phyloP scores from a whole-genome alignment of 2,329 filamentous ascomycete species.

The Sporothrix variecibatus region DNA sequence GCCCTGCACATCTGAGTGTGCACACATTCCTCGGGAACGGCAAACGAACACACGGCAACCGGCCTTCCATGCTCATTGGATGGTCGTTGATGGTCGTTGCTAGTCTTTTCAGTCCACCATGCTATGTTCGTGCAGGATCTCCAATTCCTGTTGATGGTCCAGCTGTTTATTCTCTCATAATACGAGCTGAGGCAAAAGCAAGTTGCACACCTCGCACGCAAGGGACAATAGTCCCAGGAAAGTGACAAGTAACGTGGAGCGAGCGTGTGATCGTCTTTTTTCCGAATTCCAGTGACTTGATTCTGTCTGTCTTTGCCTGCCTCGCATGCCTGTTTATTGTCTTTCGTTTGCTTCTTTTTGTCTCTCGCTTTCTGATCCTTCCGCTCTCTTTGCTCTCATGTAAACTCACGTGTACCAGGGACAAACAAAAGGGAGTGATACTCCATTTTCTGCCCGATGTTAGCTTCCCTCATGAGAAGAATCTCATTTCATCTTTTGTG shows the following conservation, averaged over 20 bases:
- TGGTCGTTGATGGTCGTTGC: not conserved
- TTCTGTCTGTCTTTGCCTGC: not conserved
- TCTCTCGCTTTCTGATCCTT: constrained; percentile 15
- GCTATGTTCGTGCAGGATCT: not conserved
- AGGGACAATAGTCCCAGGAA: not conserved
- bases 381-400: not conserved
- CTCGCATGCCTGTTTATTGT: not conserved
- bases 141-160: not conserved
- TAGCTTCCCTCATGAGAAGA: not conserved
- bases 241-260: constrained; percentile 6
- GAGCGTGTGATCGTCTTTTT: constrained; percentile 2
- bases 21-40: not conserved
- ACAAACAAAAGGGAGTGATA: not conserved
- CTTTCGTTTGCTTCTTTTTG: not conserved
- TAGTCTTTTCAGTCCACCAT: not conserved
- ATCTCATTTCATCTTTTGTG: not conserved
- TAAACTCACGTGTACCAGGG: not conserved
- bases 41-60: not conserved
- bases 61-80: not conserved
- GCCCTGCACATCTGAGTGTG: not conserved
- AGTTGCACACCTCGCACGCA: not conserved
- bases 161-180: not conserved
- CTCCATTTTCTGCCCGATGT: not conserved
- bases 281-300: not conserved
- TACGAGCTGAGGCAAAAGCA: not conserved